Percentiles rank a stretch among this genome's conserved stretches.
These are phyloP conservation scores for Trypanosomatidae sp. DNA, from an alignment of 208 protist genomes.

Conservation along the genomic window DNA sequence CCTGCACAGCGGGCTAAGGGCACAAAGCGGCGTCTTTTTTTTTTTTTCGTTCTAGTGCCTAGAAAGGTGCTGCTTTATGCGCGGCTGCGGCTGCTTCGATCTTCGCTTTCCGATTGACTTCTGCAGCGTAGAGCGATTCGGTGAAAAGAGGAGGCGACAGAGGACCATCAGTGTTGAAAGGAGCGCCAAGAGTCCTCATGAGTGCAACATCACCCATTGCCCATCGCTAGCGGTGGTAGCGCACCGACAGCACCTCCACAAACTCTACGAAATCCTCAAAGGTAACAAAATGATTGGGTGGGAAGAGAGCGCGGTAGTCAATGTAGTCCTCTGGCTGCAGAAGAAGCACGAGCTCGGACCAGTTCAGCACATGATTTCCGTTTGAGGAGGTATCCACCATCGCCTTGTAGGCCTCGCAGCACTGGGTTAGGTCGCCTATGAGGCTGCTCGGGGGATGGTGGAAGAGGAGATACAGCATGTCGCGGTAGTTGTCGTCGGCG, in stretches of 20 bases:
- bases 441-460: slow-evolving; percentile 24
- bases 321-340: slow-evolving; percentile 34
- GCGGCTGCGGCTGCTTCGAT: background rate
- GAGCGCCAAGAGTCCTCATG: background rate
- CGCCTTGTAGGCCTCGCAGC: slow-evolving; percentile 16
- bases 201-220: background rate
- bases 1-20: background rate
- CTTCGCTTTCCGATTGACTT: background rate
- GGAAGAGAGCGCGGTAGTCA: slow-evolving; percentile 30
- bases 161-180: background rate
- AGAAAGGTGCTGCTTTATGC: background rate
- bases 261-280: slow-evolving; percentile 33
- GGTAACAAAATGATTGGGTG: slow-evolving; percentile 15
- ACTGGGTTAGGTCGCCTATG: slow-evolving; percentile 13
- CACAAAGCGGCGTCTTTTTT: background rate
- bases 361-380: slow-evolving; percentile 21
- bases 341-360: slow-evolving; percentile 26
- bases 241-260: slow-evolving; percentile 34
- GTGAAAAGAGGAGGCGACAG: background rate
- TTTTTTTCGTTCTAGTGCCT: background rate
- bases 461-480: slow-evolving; percentile 27
- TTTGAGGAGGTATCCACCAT: slow-evolving; percentile 21
- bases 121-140: background rate
- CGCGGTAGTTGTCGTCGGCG: slow-evolving; percentile 16
- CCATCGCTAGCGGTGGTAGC: slow-evolving; percentile 7